These are phyloP conservation scores for Heterococcus sp. DNA, from an alignment of 108 stramenopile genomes.

Conservation along the genomic window DNA sequence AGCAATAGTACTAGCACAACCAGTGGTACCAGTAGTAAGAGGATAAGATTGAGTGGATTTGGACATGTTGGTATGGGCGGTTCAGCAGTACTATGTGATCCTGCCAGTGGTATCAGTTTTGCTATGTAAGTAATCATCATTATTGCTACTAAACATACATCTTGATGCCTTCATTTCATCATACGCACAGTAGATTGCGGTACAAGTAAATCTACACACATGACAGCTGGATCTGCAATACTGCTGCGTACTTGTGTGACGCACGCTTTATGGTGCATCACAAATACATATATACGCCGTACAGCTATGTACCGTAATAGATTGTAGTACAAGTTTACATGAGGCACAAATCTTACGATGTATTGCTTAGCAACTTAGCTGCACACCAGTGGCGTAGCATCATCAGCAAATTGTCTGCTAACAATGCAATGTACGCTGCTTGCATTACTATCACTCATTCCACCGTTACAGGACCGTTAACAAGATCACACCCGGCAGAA, in stretches of 20 bases:
- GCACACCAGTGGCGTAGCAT: neutral
- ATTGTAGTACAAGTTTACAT: neutral
- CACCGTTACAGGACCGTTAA: neutral
- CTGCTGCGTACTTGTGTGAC: neutral
- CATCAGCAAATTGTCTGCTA: neutral
- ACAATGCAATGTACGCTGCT: neutral
- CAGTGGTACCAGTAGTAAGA: neutral
- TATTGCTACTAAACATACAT: too few species aligned
- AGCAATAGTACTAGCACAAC: neutral
- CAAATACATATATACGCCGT: neutral
- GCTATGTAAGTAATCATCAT: constrained; percentile 28
- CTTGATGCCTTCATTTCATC: too few species aligned
- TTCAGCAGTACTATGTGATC: constrained; percentile 27
- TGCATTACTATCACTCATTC: neutral
- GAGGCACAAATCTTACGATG: neutral
- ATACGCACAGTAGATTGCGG: neutral
- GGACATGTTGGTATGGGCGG: constrained; percentile 32
- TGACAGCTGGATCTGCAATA: neutral
- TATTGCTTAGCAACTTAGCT: neutral
- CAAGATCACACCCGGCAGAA: constrained; percentile 1
- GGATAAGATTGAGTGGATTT: neutral
- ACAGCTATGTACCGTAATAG: neutral
- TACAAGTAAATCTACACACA: neutral
- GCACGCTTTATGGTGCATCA: neutral
- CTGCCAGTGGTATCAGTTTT: constrained; percentile 22